phyloP scores from a whole-genome alignment of 495 filamentous ascomycete genomes.

The Cairneyella variabilis region DNA sequence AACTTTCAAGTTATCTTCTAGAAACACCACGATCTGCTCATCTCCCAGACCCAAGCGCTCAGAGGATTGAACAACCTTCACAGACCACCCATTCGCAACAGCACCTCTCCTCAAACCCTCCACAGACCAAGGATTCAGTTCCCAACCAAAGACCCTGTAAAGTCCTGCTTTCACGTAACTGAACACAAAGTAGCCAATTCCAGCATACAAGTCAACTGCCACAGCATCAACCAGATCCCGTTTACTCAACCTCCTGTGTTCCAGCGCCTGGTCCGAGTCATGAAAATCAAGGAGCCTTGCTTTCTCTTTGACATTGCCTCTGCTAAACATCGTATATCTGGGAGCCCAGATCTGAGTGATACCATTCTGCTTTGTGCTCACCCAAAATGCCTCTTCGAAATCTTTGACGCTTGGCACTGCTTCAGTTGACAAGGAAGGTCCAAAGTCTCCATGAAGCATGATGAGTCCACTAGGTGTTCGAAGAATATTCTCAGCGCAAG shows the following conservation, averaged over 20 bases:
- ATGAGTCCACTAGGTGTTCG: conserved; percentile 60
- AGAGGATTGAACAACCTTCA: conserved; percentile 40
- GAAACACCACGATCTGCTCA: conserved; percentile 59
- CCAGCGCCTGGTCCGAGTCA: neutral
- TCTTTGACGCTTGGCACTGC: conserved; percentile 33
- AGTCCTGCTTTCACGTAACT: conserved; percentile 71
- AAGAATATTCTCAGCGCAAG: conserved; percentile 54
- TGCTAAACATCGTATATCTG: conserved; percentile 84
- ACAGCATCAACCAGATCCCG: conserved; percentile 8
- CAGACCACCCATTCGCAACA: conserved; percentile 59
- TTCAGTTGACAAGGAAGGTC: conserved; percentile 32
- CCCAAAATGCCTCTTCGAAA: conserved; percentile 68
- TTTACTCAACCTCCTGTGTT: neutral
- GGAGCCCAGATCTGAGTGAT: conserved; percentile 87
- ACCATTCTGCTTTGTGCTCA: conserved; percentile 67
- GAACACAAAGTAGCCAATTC: conserved; percentile 91
- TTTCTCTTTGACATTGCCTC: conserved; percentile 89
- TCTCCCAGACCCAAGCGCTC: conserved; percentile 31
- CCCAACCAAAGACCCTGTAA: conserved; percentile 73
- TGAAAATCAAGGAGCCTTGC: conserved; percentile 61
- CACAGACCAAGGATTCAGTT: conserved; percentile 83
- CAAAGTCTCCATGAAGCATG: conserved; percentile 66
- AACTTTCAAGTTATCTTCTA: conserved; percentile 64
- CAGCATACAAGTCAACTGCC: conserved; percentile 83
- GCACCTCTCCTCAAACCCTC: conserved; percentile 76